Evolutionary conservation across 164 flowering plant genomes (phyloP), one percentile per base, ranked within the genome.

Genomic region (Aristolochia contorta): DNA sequence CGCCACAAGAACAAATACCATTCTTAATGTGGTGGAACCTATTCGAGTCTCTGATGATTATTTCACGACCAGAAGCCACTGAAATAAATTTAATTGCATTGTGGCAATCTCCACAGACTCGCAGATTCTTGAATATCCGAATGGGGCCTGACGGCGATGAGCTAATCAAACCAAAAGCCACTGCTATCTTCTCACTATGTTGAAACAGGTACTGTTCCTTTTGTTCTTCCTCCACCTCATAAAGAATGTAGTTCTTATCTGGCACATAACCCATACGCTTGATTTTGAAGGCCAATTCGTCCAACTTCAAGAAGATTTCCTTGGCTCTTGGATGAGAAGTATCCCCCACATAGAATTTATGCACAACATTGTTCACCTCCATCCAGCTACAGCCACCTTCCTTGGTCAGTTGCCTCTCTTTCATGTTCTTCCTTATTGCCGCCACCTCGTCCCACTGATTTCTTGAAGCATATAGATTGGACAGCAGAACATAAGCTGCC

Each of bases 381-480:
- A 89, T 70, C 97, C 96, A 91, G 63, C 95, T 91, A 61, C 83
- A 85, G 7, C 97, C 97, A 0, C 92, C 90, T 78, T 88, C 94
- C 75, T 91, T 89, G 1, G 58, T 72, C 81, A 89, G 48, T 24
- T 81, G 79, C 45, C 73, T 77, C 65, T 83, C 78, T 72, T 77
- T 89, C 94, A 91, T 86, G 46, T 21, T 73, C 63, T 77, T 89
- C 64, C 96, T 73, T 60, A 82, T 77, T 9, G 75, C 64, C 9
- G 71, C 71, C 2, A 80, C 94, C 16, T 77, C 58, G 14, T 81
- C 80, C 92, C 89, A 91, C 55, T 75, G 75, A 4, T 84, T 84
- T 1, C 52, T 62, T 9, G 90, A 79, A 47, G 97, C 96, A 67
- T 91, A 84, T 68, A 91, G 64, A 69, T 91, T 91, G 22, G 97